A percentile compares a stretch with the other conserved stretches of the same genome.
Evolutionary conservation across 2,329 filamentous ascomycete genomes (phyloP).

Genomic region (Sarocladium brachiariae): DNA sequence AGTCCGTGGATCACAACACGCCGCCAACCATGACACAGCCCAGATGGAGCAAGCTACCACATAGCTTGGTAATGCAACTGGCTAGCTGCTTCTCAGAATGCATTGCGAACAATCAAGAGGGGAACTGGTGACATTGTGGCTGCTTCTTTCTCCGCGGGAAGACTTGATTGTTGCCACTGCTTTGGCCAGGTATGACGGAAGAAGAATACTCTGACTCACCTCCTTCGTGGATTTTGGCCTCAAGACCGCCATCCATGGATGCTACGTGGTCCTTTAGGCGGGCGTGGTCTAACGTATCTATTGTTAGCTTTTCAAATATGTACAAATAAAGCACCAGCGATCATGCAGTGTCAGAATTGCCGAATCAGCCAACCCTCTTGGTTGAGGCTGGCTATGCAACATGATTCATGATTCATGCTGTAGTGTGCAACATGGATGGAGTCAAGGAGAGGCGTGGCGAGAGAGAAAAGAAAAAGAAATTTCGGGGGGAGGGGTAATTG

Average conservation of each 20-base stretch:
- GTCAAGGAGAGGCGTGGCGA: neutral
- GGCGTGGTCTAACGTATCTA: slow-evolving; percentile 63
- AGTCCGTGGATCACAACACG: neutral
- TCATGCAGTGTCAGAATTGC: slow-evolving; percentile 12
- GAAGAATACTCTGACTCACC: slow-evolving; percentile 68
- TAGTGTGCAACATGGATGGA: too few species aligned
- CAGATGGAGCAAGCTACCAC: neutral
- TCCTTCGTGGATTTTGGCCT: slow-evolving; percentile 88
- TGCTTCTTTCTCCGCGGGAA: neutral
- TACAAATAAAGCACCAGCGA: neutral
- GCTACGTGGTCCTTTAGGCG: slow-evolving; percentile 85
- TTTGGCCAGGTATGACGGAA: neutral
- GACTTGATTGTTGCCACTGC: neutral
- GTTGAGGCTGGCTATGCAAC: neutral
- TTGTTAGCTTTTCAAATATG: neutral
- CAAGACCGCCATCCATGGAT: slow-evolving; percentile 80
- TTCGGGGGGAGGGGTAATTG: neutral
- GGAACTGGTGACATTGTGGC: neutral
- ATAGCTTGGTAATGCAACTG: neutral
- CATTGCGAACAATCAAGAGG: neutral
- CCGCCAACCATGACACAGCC: neutral
- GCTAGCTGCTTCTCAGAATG: neutral
- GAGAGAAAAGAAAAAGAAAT: neutral
- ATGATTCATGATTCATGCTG: too few species aligned
- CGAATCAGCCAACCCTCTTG: slow-evolving; percentile 13